Percentiles rank a stretch among this genome's conserved stretches.
Evolutionary conservation across 805 yeast genomes (phyloP).

Genomic region (Nakazawaea anatomiae): DNA sequence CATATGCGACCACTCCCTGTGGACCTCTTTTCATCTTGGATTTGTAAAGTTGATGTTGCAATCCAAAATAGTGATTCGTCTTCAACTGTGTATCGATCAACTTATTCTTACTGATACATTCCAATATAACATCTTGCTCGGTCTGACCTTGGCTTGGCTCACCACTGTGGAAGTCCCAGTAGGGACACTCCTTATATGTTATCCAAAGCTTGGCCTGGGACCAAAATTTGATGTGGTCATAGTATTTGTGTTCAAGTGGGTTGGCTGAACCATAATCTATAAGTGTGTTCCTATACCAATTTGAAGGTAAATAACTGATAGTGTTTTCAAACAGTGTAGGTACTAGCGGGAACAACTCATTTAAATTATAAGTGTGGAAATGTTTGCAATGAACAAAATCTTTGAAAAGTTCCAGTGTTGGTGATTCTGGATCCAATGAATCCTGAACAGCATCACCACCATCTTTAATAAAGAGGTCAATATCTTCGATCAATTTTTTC

Average conservation of each 20-base stretch:
- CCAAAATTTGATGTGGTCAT: constrained; percentile 3
- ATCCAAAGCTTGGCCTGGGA: constrained; percentile 1
- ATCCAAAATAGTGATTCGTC: background rate
- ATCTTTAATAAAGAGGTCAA: background rate
- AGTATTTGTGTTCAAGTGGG: background rate
- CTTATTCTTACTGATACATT: background rate
- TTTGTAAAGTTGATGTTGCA: constrained; percentile 4
- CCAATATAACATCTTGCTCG: constrained; percentile 1
- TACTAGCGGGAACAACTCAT: constrained; percentile 39
- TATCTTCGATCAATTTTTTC: background rate
- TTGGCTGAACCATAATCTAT: constrained; percentile 7
- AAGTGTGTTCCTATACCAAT: constrained; percentile 3
- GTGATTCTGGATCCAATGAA: background rate
- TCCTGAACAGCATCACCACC: background rate
- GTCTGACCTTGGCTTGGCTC: background rate
- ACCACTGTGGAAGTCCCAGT: background rate
- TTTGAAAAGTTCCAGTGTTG: constrained; percentile 1
- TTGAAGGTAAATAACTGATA: constrained; percentile 6
- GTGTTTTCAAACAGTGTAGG: constrained; percentile 34
- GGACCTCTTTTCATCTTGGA: background rate
- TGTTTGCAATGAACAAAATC: constrained; percentile 10
- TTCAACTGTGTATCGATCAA: constrained; percentile 2
- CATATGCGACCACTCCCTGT: background rate
- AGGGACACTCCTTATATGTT: constrained; percentile 3
- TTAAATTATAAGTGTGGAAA: constrained; percentile 15